phyloP scores from a whole-genome alignment of 2,329 filamentous ascomycete genomes.

The Aureobasidium sp. region DNA sequence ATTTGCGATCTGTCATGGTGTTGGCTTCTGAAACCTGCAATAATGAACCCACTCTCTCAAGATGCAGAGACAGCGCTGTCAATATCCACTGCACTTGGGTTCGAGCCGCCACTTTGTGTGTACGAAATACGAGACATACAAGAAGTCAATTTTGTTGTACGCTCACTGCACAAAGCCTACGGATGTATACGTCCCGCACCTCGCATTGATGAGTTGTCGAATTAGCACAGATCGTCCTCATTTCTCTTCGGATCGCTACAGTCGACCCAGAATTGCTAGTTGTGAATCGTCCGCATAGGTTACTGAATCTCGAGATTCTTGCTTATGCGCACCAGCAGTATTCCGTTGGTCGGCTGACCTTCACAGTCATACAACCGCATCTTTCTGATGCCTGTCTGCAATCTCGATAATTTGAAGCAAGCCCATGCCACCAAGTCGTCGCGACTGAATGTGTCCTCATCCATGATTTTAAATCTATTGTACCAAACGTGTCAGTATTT shows the following conservation, averaged over 20 bases:
- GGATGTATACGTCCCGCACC: slow-evolving; percentile 2
- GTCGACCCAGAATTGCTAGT: neutral
- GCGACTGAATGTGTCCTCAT: slow-evolving; percentile 66
- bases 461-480: slow-evolving; percentile 71
- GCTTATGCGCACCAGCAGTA: slow-evolving; percentile 65
- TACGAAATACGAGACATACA: neutral
- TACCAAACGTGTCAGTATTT: neutral
- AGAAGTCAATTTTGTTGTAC: neutral
- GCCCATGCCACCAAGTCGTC: slow-evolving; percentile 83
- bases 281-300: neutral
- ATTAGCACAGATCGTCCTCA: neutral
- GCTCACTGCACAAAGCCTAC: neutral
- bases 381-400: slow-evolving; percentile 69
- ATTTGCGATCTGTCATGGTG: slow-evolving; percentile 1
- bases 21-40: neutral
- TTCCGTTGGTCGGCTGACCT: slow-evolving; percentile 59
- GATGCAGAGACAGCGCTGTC: neutral
- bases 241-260: neutral
- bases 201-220: neutral
- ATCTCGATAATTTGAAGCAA: slow-evolving; percentile 74
- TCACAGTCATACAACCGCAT: slow-evolving; percentile 66
- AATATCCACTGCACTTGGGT: neutral
- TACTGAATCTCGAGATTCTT: slow-evolving; percentile 39
- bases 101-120: neutral
- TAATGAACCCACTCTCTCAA: neutral